Percentiles rank a stretch among this genome's conserved stretches.
phyloP scores from a whole-genome alignment of 2,329 filamentous ascomycete genomes.

The Fonsecaea multimorphosa region DNA sequence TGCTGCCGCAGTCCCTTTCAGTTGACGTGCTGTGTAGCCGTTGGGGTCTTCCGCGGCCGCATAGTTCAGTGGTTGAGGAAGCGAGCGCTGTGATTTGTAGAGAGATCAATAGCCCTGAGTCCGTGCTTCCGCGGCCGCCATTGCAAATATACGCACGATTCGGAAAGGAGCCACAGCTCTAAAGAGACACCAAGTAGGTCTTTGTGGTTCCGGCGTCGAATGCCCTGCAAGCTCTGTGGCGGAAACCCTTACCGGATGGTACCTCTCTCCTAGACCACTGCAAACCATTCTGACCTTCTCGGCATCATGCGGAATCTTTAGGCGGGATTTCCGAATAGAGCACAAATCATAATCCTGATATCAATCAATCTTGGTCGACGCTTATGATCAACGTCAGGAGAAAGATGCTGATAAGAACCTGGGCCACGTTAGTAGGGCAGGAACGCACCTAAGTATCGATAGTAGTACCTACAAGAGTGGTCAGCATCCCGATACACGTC shows the following conservation, averaged over 20 bases:
- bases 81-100: not conserved
- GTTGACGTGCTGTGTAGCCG: not conserved
- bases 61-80: not conserved
- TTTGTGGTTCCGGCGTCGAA: not conserved
- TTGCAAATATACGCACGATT: not conserved
- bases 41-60: not conserved
- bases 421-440: slow-evolving; percentile 16
- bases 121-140: slow-evolving; percentile 5
- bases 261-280: not conserved
- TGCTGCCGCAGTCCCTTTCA: not conserved
- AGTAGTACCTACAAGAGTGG: slow-evolving; percentile 28
- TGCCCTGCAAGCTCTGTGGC: not conserved
- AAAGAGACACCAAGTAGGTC: not conserved
- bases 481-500: slow-evolving; percentile 28
- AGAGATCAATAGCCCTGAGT: not conserved
- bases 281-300: not conserved
- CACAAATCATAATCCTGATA: not conserved
- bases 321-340: not conserved
- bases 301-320: not conserved
- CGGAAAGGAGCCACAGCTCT: not conserved
- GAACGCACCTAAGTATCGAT: not conserved
- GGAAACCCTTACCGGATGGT: not conserved
- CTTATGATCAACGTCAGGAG: slow-evolving; percentile 31
- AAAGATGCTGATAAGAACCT: slow-evolving; percentile 33
- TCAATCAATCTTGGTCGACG: slow-evolving; percentile 21